These are phyloP conservation scores for Fusarium nanum DNA, from an alignment of 2,329 filamentous ascomycete species.

Conservation along the genomic window DNA sequence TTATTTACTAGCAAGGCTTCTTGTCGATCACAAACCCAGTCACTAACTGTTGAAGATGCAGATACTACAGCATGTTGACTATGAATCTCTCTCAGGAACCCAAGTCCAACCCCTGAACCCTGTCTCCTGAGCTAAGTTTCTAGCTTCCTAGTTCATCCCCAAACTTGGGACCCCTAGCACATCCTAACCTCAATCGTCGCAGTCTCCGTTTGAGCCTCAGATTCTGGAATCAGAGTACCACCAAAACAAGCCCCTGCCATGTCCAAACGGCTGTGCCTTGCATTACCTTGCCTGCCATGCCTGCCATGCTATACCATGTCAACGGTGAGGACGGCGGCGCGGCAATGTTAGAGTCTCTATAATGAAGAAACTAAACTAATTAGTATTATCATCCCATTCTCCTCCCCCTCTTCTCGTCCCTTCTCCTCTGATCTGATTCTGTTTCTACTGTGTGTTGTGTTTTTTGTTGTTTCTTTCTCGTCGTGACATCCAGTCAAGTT, in stretches of 20 bases:
- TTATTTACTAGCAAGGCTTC: conserved; percentile 4
- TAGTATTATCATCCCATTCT: conserved; percentile 34
- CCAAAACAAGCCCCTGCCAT: conserved; percentile 23
- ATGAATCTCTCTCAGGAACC: conserved; percentile 20
- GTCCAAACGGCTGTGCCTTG: conserved; percentile 6
- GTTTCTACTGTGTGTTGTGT: conserved; percentile 19
- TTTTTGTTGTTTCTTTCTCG: conserved; percentile 18
- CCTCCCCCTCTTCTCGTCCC: conserved; percentile 18
- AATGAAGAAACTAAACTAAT: conserved; percentile 11
- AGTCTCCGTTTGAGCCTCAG: conserved; percentile 45
- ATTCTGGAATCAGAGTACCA: conserved; percentile 28
- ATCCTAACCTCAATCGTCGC: conserved; percentile 41
- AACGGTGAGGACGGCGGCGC: conserved; percentile 23
- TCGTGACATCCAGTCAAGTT: conserved; percentile 24
- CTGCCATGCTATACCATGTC: conserved; percentile 4
- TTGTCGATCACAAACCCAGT: conserved; percentile 14
- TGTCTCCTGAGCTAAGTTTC: background rate
- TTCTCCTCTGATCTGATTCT: conserved; percentile 27
- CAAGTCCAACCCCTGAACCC: conserved; percentile 24
- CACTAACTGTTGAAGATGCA: background rate
- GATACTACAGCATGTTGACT: background rate
- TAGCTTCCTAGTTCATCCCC: conserved; percentile 15
- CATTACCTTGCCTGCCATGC: background rate
- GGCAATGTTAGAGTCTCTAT: conserved; percentile 7
- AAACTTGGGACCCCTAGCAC: conserved; percentile 31